A percentile compares a stretch with the other conserved stretches of the same genome.
Conservation (phyloP, 805 yeast species). For the Soucietia sequanensis region DNA sequence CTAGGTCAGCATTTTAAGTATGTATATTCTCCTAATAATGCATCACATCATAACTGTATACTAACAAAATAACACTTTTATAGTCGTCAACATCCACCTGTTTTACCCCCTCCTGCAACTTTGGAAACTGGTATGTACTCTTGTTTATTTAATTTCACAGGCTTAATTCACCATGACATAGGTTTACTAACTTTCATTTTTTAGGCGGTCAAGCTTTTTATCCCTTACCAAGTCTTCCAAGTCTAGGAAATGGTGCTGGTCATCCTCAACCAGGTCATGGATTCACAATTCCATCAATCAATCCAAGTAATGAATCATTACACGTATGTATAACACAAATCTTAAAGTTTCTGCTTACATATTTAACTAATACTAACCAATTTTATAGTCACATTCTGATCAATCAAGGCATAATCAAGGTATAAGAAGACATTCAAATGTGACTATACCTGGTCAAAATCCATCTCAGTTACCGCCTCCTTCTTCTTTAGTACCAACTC, state of each 20-base stretch:
- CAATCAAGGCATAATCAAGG: constrained; percentile 19
- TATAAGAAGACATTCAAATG: constrained; percentile 24
- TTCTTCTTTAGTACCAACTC: constrained; percentile 20
- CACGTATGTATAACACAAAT: constrained; percentile 23
- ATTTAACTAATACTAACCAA: constrained; percentile 12
- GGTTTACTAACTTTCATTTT: constrained; percentile 23
- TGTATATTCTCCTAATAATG: constrained; percentile 17
- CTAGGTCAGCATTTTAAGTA: constrained; percentile 44
- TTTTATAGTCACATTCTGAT: constrained; percentile 15
- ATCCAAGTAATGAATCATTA: constrained; percentile 29
- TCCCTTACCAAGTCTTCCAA: constrained; percentile 52
- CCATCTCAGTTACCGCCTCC: constrained; percentile 26
- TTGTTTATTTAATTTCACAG: not conserved
- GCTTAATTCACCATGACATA: not conserved
- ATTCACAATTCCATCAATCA: constrained; percentile 49
- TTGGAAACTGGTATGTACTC: constrained; percentile 47
- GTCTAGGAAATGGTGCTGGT: constrained; percentile 40
- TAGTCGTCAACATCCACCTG: constrained; percentile 60
- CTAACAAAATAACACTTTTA: no score
- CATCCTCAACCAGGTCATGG: constrained; percentile 43
- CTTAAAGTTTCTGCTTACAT: not conserved
- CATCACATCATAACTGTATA: no score
- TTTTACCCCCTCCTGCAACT: constrained; percentile 58
- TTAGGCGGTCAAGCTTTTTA: constrained; percentile 45
- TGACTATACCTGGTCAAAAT: constrained; percentile 13